These are phyloP conservation scores for Lachancea sp. DNA, from an alignment of 805 yeast species.

Conservation along the genomic window DNA sequence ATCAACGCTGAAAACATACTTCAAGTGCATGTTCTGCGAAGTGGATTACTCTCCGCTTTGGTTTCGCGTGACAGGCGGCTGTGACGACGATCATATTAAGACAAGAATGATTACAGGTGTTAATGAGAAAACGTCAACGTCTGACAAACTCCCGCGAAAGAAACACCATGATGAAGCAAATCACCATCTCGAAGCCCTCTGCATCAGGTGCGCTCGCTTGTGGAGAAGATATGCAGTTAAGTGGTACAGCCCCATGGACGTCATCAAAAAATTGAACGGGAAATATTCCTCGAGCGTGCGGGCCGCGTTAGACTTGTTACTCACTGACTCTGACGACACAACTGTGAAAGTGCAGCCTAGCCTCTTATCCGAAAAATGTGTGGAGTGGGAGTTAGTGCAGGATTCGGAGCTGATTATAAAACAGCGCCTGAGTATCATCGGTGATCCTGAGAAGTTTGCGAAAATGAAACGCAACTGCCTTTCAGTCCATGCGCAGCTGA, in stretches of 20 bases:
- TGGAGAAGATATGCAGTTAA: slow-evolving; percentile 87
- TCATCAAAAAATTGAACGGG: slow-evolving; percentile 41
- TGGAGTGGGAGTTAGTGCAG: slow-evolving; percentile 60
- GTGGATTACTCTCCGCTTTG: slow-evolving; percentile 34
- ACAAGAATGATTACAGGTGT: slow-evolving; percentile 20
- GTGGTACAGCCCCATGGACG: slow-evolving; percentile 78
- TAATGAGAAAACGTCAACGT: slow-evolving; percentile 13
- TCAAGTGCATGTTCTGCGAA: slow-evolving; percentile 68
- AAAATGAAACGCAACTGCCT: slow-evolving; percentile 20
- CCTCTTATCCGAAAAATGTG: slow-evolving; percentile 34
- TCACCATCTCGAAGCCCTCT: slow-evolving; percentile 51
- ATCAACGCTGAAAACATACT: slow-evolving; percentile 32
- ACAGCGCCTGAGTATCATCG: slow-evolving; percentile 38
- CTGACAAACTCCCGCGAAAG: slow-evolving; percentile 20
- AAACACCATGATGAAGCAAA: slow-evolving; percentile 20
- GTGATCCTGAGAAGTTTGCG: slow-evolving; percentile 13
- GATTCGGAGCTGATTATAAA: slow-evolving; percentile 53
- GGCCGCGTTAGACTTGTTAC: slow-evolving; percentile 12
- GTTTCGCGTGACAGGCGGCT: slow-evolving; percentile 32
- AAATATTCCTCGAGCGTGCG: slow-evolving; percentile 13
- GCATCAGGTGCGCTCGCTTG: slow-evolving; percentile 78
- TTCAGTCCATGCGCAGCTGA: slow-evolving; percentile 19
- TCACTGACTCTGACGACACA: slow-evolving; percentile 17
- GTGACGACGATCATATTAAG: slow-evolving; percentile 23
- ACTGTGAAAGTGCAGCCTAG: slow-evolving; percentile 13